Evolutionary conservation across 2,329 filamentous ascomycete species (phyloP), one percentile per base, ranked within the genome.

Genomic region (Trichoderma sp.): DNA sequence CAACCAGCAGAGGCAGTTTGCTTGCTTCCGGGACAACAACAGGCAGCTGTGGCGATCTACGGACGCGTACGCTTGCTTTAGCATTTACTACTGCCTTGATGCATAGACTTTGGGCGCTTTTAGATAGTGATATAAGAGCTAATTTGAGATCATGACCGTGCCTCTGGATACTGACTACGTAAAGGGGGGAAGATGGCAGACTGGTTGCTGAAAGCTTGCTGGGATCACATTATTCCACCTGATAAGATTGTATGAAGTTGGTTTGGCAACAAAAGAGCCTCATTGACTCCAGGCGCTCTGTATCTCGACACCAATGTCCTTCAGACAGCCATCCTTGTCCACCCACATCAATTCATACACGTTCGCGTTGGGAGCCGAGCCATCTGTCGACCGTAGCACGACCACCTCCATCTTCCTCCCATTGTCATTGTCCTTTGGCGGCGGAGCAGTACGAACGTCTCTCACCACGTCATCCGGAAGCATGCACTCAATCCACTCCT

Each of bases 61-160:
- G 0, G 10, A 21, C 21, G 58, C 58, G 30, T 62, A 52, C 9
- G 58, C 58, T 34, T 62, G 58, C 19, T 62, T 62, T 7, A 62
- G 58, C 39, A 62, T 62, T 30, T 62, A 62, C 39, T 62, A 62
- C 7, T 62, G 58, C 24, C 58, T 62, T 17, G 47, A 62, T 41
- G 58, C 58, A 12, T 62, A 54, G 9, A 39, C 7, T 10, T 10
- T 4, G 34, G 34, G 34, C 10, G 10, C 12, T 39, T 12, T 12
- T 39, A 5, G 1, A 14, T 39, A 14, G 12, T 14, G 2, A 39
- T 5, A 14, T 2, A 14, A 39, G 34, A 39, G 3, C 1, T 12
- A 39, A 5, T 14, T 10, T 14, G 14, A 14, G 5, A 3, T 39
- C 34, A 39, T 39, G 3, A 14, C 14, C 34, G 5, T 14, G 34